phyloP scores from a whole-genome alignment of 31 red algal species.

The Porphyra umbilicalis region DNA sequence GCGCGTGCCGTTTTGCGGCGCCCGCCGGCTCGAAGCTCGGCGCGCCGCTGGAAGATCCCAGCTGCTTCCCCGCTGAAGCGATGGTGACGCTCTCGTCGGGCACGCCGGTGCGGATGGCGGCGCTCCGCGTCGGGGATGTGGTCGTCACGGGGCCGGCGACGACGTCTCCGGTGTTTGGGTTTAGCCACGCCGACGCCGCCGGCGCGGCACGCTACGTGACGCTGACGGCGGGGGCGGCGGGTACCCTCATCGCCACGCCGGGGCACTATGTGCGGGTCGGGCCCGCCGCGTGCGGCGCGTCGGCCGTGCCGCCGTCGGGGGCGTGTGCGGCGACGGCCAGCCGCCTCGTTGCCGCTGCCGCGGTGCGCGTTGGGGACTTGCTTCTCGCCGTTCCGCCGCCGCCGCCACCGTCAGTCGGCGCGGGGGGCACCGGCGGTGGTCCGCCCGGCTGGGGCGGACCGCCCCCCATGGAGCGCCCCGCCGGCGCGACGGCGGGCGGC shows the following conservation, averaged over 20 bases:
- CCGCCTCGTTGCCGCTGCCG: background rate
- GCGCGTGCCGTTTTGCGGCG: no score
- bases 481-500: no score
- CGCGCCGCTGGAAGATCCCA: no score
- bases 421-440: no score
- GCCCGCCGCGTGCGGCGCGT: background rate
- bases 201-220: slow-evolving; percentile 6
- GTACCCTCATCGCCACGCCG: slow-evolving; percentile 12
- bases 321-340: no score
- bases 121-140: slow-evolving; percentile 21
- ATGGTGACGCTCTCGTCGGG: slow-evolving; percentile 26
- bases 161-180: slow-evolving; percentile 26
- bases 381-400: no score
- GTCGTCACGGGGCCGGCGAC: slow-evolving; percentile 8
- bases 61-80: slow-evolving; percentile 49
- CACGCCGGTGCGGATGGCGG: slow-evolving; percentile 7
- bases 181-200: slow-evolving; percentile 15
- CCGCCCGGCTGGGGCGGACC: no score
- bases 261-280: slow-evolving; percentile 25
- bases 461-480: no score
- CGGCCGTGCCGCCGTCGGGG: no score
- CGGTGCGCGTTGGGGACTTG: slow-evolving; percentile 7
- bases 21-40: no score
- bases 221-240: slow-evolving; percentile 2
- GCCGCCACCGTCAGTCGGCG: no score